Base-by-base conservation (phyloP, 139 green algal genomes). In the Volvox reticuliferus region DNA sequence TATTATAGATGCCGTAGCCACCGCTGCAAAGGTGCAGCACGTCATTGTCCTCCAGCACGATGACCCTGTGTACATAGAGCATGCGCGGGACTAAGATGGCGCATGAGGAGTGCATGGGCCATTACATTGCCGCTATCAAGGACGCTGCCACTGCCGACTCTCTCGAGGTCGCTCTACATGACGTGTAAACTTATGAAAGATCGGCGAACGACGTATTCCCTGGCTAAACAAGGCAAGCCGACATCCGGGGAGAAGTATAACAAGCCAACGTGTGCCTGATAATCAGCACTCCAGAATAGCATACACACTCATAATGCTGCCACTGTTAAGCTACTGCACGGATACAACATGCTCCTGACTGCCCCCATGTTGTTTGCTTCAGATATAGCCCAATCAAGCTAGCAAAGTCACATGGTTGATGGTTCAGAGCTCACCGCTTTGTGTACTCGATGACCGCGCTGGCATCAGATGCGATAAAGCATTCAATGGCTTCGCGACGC, bases 401-500 rank as follows among this genome's bases (percentile, higher is more conserved):
- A 55, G 44, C 44, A 9, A 55, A 55, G 44, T 55, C 44, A 5
- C 5, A 55, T 55, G 44, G 44, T 9, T 9, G 5, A 55, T 9
- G n/a, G 44, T 55, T 5, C 5, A 55, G 5, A 28, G 22, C 71
- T 14, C 71, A 79, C 71, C 71, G 71, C 71, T 79, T 79, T 35
- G 98, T 99, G 95, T 99, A 98, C 95, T 99, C 98, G 76, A 99
- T 96, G 35, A 99, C 95, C 0, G 98, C 98, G 37, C 86, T 96
- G 35, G 98, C 97, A 88, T 99, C 98, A n/a, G 91, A 97, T n/a
- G 98, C 97, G 24, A 99, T 88, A 93, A 98, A 99, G 79, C 95
- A 97, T 96, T 99, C 98, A n/a, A 99, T 94, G 12, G 86, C 63
- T 21, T 92, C 88, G 22, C 35, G 78, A 35, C 92, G 91, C 91